A percentile compares a stretch with the other conserved stretches of the same genome.
phyloP scores from a whole-genome alignment of 2,329 filamentous ascomycete species.

The Sordariomycetes sp. region DNA sequence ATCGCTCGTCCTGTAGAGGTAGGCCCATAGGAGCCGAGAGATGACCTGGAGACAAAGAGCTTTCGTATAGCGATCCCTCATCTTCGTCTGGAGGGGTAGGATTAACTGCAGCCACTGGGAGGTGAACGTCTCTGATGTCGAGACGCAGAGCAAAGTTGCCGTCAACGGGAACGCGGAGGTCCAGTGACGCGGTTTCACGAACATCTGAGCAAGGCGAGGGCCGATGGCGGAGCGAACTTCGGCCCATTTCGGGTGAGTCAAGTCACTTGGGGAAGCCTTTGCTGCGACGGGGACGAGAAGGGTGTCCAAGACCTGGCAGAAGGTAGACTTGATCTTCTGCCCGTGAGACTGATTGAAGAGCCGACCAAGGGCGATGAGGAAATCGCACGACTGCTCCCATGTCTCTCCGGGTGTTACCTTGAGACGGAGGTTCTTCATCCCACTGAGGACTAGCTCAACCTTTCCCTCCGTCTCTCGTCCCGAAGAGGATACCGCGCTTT shows the following conservation, averaged over 20 bases:
- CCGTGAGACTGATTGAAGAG: conserved; percentile 82
- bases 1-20: conserved; percentile 77
- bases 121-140: conserved; percentile 71
- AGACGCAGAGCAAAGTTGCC: conserved; percentile 78
- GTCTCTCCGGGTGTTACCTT: conserved; percentile 60
- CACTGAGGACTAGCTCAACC: conserved; percentile 77
- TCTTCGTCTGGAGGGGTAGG: conserved; percentile 63
- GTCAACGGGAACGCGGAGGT: conserved; percentile 77
- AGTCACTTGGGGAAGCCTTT: conserved; percentile 62
- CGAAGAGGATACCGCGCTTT: conserved; percentile 45
- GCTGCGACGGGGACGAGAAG: conserved; percentile 80
- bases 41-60: conserved; percentile 79
- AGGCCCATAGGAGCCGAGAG: conserved; percentile 87
- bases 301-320: conserved; percentile 84
- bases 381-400: conserved; percentile 84
- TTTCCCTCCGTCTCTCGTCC: conserved; percentile 65
- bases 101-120: conserved; percentile 81
- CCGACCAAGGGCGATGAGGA: conserved; percentile 69
- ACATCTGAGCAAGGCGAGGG: conserved; percentile 70
- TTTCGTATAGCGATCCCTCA: conserved; percentile 74
- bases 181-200: conserved; percentile 91
- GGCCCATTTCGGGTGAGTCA: conserved; percentile 75
- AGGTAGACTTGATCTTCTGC: conserved; percentile 82
- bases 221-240: conserved; percentile 73
- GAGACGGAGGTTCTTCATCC: conserved; percentile 82